Percentiles rank a stretch among this genome's conserved stretches.
phyloP scores from a whole-genome alignment of 805 yeast species.

The Candida easanensis region DNA sequence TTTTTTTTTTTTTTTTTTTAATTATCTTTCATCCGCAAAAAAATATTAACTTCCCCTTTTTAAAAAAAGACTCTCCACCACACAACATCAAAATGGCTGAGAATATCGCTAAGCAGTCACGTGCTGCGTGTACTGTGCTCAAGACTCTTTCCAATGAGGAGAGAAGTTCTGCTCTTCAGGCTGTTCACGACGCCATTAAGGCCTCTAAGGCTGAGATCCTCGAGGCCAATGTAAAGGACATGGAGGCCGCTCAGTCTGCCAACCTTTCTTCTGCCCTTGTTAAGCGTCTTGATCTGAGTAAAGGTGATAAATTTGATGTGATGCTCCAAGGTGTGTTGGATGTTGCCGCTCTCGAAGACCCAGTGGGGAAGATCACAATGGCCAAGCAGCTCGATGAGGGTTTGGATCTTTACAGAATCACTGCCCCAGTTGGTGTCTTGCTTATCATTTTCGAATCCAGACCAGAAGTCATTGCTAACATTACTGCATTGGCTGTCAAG shows the following conservation, averaged over 20 bases:
- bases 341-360: slow-evolving; percentile 86
- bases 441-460: slow-evolving; percentile 92
- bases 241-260: slow-evolving; percentile 62
- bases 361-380: slow-evolving; percentile 84
- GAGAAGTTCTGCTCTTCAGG: slow-evolving; percentile 68
- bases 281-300: slow-evolving; percentile 79
- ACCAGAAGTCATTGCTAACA: slow-evolving; percentile 98
- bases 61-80: background rate
- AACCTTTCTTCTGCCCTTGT: slow-evolving; percentile 68
- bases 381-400: slow-evolving; percentile 87
- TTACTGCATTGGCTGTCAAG: slow-evolving; percentile 91
- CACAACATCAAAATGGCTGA: slow-evolving; percentile 46
- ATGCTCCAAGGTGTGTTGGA: slow-evolving; percentile 95
- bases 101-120: slow-evolving; percentile 76
- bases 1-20: too few relatives aligned
- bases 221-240: slow-evolving; percentile 70
- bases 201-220: slow-evolving; percentile 60
- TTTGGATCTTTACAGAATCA: slow-evolving; percentile 74
- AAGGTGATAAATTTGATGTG: slow-evolving; percentile 81
- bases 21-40: too few relatives aligned
- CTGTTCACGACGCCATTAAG: slow-evolving; percentile 68
- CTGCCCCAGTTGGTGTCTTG: slow-evolving; percentile 93
- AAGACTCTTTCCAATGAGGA: slow-evolving; percentile 74
- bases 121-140: slow-evolving; percentile 75
- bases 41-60: too few relatives aligned